A percentile compares a stretch with the other conserved stretches of the same genome.
Evolutionary conservation across 2,329 filamentous ascomycete species (phyloP).

Genomic region (Chaetomiaceae sp.): DNA sequence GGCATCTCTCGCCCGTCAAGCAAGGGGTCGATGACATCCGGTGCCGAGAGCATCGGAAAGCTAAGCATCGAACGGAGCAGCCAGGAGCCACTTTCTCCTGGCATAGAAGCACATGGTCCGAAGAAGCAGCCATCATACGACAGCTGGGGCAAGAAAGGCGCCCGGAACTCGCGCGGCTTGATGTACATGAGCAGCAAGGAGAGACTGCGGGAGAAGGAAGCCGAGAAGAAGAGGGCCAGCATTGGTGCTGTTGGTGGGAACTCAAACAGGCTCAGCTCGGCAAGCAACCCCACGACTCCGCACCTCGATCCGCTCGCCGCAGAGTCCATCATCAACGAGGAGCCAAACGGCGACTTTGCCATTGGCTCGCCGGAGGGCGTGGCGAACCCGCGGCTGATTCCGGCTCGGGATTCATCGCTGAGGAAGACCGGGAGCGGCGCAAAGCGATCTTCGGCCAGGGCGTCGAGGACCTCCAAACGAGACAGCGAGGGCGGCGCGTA

Average conservation of each 20-base stretch:
- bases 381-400: slow-evolving; percentile 53
- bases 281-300: slow-evolving; percentile 30
- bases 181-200: slow-evolving; percentile 74
- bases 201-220: slow-evolving; percentile 57
- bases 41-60: slow-evolving; percentile 59
- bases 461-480: slow-evolving; percentile 45
- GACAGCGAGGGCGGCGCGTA: slow-evolving; percentile 38
- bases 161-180: slow-evolving; percentile 52
- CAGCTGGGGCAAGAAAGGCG: slow-evolving; percentile 57
- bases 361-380: slow-evolving; percentile 26
- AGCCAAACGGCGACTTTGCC: slow-evolving; percentile 38
- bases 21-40: slow-evolving; percentile 52
- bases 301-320: slow-evolving; percentile 48
- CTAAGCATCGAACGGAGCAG: slow-evolving; percentile 59
- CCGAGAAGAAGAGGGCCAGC: slow-evolving; percentile 55
- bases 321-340: slow-evolving; percentile 54
- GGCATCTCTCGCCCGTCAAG: slow-evolving; percentile 55
- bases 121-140: slow-evolving; percentile 53
- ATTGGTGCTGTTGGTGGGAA: slow-evolving; percentile 38
- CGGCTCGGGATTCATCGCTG: slow-evolving; percentile 64
- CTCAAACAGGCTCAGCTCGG: slow-evolving; percentile 35
- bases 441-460: slow-evolving; percentile 50
- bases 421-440: slow-evolving; percentile 48
- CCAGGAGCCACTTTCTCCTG: slow-evolving; percentile 35
- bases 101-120: slow-evolving; percentile 47